Evolutionary conservation across 1,284 basidiomycete genomes (phyloP).

Genomic region (Mycena sp.): DNA sequence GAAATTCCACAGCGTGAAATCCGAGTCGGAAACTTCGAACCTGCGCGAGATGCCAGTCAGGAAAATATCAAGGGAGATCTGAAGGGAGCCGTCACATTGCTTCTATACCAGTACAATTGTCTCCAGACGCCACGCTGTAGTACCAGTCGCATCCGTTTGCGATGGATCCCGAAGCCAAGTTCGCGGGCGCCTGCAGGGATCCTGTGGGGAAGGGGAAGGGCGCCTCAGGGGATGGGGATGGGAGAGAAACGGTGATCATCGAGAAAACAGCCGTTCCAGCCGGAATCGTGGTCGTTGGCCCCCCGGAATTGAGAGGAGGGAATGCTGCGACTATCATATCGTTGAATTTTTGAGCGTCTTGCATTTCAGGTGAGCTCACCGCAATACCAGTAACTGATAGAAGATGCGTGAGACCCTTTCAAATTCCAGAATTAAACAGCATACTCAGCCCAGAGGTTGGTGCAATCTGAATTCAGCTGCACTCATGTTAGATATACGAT

Average conservation of each 20-base stretch:
- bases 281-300: slow-evolving; percentile 1
- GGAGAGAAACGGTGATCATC: not conserved
- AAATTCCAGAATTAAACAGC: not conserved
- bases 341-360: not conserved
- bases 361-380: not conserved
- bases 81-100: not conserved
- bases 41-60: not conserved
- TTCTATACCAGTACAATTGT: slow-evolving; percentile 9
- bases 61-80: not conserved
- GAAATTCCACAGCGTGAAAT: slow-evolving; percentile 13
- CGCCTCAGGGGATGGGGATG: not conserved
- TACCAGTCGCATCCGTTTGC: slow-evolving; percentile 5
- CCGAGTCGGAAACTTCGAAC: not conserved
- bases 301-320: slow-evolving; percentile 10
- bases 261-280: not conserved
- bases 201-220: slow-evolving; percentile 5
- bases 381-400: slow-evolving; percentile 12
- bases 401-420: not conserved
- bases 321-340: slow-evolving; percentile 9
- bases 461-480: slow-evolving; percentile 9
- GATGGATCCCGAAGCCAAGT: slow-evolving; percentile 11
- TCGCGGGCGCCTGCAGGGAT: not conserved
- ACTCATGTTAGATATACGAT: not conserved
- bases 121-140: slow-evolving; percentile 3
- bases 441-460: slow-evolving; percentile 16